These are phyloP conservation scores for Monosporascus cannonballus DNA, from an alignment of 2,329 filamentous ascomycete genomes.

Conservation along the genomic window DNA sequence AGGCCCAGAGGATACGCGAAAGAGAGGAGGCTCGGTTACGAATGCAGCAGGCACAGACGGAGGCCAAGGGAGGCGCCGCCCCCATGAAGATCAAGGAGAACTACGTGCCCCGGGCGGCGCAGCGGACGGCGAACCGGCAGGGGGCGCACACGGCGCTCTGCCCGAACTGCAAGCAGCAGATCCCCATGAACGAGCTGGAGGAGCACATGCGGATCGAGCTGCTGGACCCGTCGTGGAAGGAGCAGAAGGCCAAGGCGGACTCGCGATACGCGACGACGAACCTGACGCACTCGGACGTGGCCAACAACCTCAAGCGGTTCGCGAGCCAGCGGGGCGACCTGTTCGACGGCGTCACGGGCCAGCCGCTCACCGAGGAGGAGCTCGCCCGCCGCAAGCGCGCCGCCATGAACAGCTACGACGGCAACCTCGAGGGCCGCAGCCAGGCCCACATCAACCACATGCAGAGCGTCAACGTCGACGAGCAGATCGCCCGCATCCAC, in stretches of 20 bases:
- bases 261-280: slow-evolving; percentile 81
- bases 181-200: slow-evolving; percentile 80
- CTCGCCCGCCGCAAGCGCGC: slow-evolving; percentile 69
- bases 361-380: slow-evolving; percentile 67
- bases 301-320: slow-evolving; percentile 91
- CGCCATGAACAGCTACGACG: slow-evolving; percentile 60
- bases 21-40: slow-evolving; percentile 53
- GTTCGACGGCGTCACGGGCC: slow-evolving; percentile 69
- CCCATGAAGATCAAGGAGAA: slow-evolving; percentile 90
- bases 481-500: slow-evolving; percentile 67
- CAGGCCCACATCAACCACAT: slow-evolving; percentile 50
- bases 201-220: slow-evolving; percentile 94
- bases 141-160: slow-evolving; percentile 68
- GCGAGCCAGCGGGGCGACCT: slow-evolving; percentile 83
- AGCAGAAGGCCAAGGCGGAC: slow-evolving; percentile 86
- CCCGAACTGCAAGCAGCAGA: slow-evolving; percentile 87
- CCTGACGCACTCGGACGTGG: slow-evolving; percentile 77
- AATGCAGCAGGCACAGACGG: slow-evolving; percentile 72
- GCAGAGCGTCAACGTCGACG: slow-evolving; percentile 71
- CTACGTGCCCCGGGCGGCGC: slow-evolving; percentile 80
- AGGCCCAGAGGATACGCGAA: slow-evolving; percentile 58
- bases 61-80: slow-evolving; percentile 60
- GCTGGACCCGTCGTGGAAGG: slow-evolving; percentile 90
- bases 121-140: slow-evolving; percentile 61
- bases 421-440: slow-evolving; percentile 53